A percentile compares a stretch with the other conserved stretches of the same genome.
These are phyloP conservation scores for Hysterium pulicare DNA, from an alignment of 2,329 filamentous ascomycete genomes.

Conservation along the genomic window DNA sequence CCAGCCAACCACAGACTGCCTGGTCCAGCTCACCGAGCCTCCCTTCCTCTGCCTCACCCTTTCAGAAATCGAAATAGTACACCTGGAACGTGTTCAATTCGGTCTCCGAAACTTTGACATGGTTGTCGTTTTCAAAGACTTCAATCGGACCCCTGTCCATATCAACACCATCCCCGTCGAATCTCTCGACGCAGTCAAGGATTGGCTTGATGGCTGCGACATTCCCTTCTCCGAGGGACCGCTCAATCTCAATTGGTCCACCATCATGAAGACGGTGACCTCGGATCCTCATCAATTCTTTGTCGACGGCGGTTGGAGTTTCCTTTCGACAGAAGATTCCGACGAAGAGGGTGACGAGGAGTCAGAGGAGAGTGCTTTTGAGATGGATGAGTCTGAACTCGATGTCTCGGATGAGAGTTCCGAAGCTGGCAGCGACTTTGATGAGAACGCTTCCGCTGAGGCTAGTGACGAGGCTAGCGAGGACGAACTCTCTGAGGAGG, in stretches of 20 bases:
- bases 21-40: conserved; percentile 94
- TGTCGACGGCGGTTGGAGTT: conserved; percentile 89
- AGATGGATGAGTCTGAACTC: conserved; percentile 82
- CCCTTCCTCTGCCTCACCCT: conserved; percentile 95
- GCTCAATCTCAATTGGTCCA: conserved; percentile 96
- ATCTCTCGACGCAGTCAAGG: conserved; percentile 89
- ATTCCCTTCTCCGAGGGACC: conserved; percentile 93
- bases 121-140: conserved; percentile 98
- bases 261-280: conserved; percentile 98
- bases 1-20: conserved; percentile 92
- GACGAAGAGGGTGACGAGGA: conserved; percentile 73
- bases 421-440: conserved; percentile 90
- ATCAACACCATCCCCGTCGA: conserved; percentile 99
- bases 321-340: conserved; percentile 83
- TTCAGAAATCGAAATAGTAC: conserved; percentile 92
- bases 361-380: conserved; percentile 87
- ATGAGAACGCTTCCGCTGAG: conserved; percentile 80
- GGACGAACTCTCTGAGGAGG: conserved; percentile 58
- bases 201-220: conserved; percentile 94
- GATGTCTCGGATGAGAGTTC: conserved; percentile 69
- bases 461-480: conserved; percentile 63
- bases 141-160: conserved; percentile 82
- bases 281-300: conserved; percentile 95
- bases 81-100: conserved; percentile 92
- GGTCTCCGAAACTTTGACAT: conserved; percentile 98